Evolutionary conservation across 2,329 filamentous ascomycete species (phyloP), one percentile per base, ranked within the genome.

Genomic region (Blastomyces emzantsi): DNA sequence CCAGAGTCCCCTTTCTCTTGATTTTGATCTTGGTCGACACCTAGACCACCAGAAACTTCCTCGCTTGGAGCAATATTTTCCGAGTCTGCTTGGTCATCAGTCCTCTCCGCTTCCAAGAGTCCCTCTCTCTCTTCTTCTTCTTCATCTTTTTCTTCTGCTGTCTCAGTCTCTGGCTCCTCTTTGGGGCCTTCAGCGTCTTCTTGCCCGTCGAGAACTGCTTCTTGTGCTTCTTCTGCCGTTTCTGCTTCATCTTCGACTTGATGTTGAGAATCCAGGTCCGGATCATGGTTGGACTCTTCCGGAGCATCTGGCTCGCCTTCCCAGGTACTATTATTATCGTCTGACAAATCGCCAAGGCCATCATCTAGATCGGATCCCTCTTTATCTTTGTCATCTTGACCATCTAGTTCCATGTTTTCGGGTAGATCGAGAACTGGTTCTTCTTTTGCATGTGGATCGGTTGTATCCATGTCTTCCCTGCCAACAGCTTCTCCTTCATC

Each of bases 331-430:
- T 70, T 69, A 49, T 76, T 75, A 17, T 75, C 75, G 63, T 77
- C 76, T 61, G 78, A 74, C 28, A 81, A 76, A 36, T 82, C 81
- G 58, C 82, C 78, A 63, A 81, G 74, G 49, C 79, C 76, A 64
- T 77, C 75, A 60, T 75, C 77, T 15, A 77, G 70, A 67, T 85
- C 82, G 1, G 82, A 81, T 62, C 89, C 75, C 62, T 74, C 76
- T 41, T 77, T 80, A 4, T 83, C 83, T 22, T 67, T 71, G 59
- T 84, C 80, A 41, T 85, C 83, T 36, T 90, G 80, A 9, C 85
- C 88, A 67, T 93, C 88, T 63, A 94, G 83, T 64, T 95, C 87
- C 81, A 97, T 88, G 67, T 96, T 90, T 52, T 96, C 92, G 0
- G 92, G 92, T 28, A 96, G 80, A 56, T 92, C 91, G 65, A 96